Evolutionary conservation across 192 early-diverging fungal genomes (phyloP).

Genomic region (Kickxella alabastrina): DNA sequence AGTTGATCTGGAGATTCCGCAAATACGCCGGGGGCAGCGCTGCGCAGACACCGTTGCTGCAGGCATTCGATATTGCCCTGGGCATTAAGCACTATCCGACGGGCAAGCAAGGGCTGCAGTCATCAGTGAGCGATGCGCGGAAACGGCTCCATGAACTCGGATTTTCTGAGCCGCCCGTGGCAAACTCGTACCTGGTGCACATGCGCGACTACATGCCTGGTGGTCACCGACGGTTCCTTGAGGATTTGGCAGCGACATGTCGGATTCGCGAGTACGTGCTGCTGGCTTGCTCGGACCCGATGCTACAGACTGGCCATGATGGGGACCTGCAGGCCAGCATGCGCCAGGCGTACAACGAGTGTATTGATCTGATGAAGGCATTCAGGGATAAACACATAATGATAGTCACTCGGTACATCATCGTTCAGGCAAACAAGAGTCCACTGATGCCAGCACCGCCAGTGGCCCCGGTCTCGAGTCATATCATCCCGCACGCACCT

Average conservation of each 20-base stretch:
- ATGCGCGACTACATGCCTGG: slow-evolving; percentile 95
- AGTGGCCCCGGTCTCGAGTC: slow-evolving; percentile 14
- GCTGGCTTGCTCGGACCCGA: slow-evolving; percentile 31
- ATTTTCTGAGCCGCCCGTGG: slow-evolving; percentile 33
- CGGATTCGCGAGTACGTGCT: slow-evolving; percentile 67
- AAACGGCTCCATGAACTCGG: slow-evolving; percentile 17
- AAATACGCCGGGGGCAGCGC: slow-evolving; percentile 89
- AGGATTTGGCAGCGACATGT: slow-evolving; percentile 64
- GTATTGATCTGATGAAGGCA: slow-evolving; percentile 73
- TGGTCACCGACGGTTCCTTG: slow-evolving; percentile 80
- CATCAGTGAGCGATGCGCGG: slow-evolving; percentile 29
- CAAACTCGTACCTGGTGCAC: slow-evolving; percentile 73
- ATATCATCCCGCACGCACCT: slow-evolving; percentile 14
- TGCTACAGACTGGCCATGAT: slow-evolving; percentile 15
- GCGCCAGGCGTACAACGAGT: slow-evolving; percentile 72
- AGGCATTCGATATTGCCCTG: slow-evolving; percentile 82
- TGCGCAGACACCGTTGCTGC: slow-evolving; percentile 90
- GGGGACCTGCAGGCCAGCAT: slow-evolving; percentile 41
- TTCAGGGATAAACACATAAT: slow-evolving; percentile 93
- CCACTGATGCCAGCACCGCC: slow-evolving; percentile 58
- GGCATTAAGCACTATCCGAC: slow-evolving; percentile 86
- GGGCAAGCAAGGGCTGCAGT: slow-evolving; percentile 46
- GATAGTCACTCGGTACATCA: slow-evolving; percentile 87
- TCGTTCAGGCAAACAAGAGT: slow-evolving; percentile 73
- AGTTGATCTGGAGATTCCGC: slow-evolving; percentile 59